These are phyloP conservation scores for Candida takata DNA, from an alignment of 805 yeast species.

Conservation along the genomic window DNA sequence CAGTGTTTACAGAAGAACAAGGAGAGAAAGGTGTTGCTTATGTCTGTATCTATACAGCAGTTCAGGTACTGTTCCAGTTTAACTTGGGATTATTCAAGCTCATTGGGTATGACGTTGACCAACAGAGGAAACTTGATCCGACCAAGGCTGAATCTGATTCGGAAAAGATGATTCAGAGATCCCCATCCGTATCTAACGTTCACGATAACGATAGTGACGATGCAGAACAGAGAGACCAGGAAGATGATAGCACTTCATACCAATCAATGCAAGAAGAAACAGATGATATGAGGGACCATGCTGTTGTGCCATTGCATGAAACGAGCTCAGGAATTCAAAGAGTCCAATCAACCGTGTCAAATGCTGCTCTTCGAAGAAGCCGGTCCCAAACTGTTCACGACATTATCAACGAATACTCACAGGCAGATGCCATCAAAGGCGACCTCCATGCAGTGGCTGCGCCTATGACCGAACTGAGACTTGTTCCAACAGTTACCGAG, in stretches of 20 bases:
- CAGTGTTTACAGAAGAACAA: conserved; percentile 45
- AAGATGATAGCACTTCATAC: conserved; percentile 2
- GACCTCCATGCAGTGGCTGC: conserved; percentile 17
- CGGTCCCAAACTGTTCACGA: conserved; percentile 33
- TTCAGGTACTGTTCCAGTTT: conserved; percentile 56
- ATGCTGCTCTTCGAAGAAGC: conserved; percentile 9
- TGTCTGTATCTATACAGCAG: conserved; percentile 67
- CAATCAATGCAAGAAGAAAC: conserved; percentile 1
- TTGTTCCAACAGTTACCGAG: conserved; percentile 2
- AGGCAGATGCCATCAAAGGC: conserved; percentile 16
- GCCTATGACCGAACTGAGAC: conserved; percentile 15
- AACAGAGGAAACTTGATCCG: conserved; percentile 7
- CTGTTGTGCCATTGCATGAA: conserved; percentile 3
- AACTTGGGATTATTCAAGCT: conserved; percentile 70
- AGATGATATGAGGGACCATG: not conserved
- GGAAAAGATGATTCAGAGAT: not conserved
- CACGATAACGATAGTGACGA: not conserved
- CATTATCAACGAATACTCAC: conserved; percentile 41
- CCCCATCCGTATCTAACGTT: too few species aligned
- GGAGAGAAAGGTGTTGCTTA: conserved; percentile 78
- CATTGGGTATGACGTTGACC: conserved; percentile 53
- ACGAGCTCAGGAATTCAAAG: conserved; percentile 8
- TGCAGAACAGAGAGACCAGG: not conserved
- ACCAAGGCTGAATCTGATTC: not conserved
- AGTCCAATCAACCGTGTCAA: conserved; percentile 10